Evolutionary conservation across 1,284 basidiomycete species (phyloP).

Genomic region (Termitomyces sp.): DNA sequence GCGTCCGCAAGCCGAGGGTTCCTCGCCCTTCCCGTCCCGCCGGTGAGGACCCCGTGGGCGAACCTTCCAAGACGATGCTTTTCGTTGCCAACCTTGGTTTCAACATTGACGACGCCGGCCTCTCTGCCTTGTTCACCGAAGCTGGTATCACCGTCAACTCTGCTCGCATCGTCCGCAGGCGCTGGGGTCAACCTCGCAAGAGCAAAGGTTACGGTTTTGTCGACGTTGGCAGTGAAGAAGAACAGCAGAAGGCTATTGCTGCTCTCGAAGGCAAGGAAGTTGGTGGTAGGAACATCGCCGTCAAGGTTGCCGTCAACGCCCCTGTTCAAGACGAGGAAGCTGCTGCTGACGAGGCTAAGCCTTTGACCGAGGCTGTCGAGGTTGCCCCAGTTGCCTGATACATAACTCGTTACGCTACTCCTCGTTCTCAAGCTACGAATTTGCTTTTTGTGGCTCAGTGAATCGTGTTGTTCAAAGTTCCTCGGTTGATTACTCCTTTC

Average conservation of each 20-base stretch:
- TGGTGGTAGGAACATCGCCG: slow-evolving; percentile 73
- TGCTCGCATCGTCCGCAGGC: slow-evolving; percentile 81
- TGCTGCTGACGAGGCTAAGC: slow-evolving; percentile 21
- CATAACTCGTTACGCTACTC: slow-evolving; percentile 18
- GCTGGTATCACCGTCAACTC: slow-evolving; percentile 75
- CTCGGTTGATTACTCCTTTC: slow-evolving; percentile 20
- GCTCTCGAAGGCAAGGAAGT: slow-evolving; percentile 80
- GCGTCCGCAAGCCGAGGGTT: slow-evolving; percentile 56
- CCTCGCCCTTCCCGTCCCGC: slow-evolving; percentile 57
- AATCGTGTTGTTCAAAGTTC: slow-evolving; percentile 20
- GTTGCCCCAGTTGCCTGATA: slow-evolving; percentile 19
- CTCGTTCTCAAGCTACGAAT: slow-evolving; percentile 24
- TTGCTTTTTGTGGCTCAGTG: slow-evolving; percentile 25
- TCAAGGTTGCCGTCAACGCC: slow-evolving; percentile 83
- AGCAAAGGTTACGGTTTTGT: slow-evolving; percentile 96
- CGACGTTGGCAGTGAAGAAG: slow-evolving; percentile 78
- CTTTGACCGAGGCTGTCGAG: slow-evolving; percentile 20
- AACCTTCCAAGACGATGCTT: slow-evolving; percentile 79
- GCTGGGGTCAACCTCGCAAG: slow-evolving; percentile 74
- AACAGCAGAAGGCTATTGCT: slow-evolving; percentile 82
- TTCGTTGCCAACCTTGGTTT: slow-evolving; percentile 96
- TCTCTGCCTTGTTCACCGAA: slow-evolving; percentile 76
- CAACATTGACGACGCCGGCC: slow-evolving; percentile 77
- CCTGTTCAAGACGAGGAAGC: slow-evolving; percentile 40
- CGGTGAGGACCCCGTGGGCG: slow-evolving; percentile 74